phyloP scores from a whole-genome alignment of 2,329 filamentous ascomycete species.

The Microdochium bolleyi region DNA sequence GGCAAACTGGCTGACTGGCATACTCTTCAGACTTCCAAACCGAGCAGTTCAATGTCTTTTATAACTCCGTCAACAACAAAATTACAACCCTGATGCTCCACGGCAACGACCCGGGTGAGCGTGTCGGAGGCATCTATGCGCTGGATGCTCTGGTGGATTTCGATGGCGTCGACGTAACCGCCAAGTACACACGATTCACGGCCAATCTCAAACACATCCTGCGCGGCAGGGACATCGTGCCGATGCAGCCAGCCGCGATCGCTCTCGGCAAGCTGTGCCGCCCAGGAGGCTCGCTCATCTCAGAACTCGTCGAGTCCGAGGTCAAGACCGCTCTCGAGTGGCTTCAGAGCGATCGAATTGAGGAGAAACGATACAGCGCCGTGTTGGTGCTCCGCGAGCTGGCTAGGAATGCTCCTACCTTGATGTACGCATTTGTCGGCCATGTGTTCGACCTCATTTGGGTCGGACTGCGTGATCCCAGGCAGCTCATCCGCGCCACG shows the following conservation, averaged over 20 bases:
- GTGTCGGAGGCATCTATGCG: conserved; percentile 85
- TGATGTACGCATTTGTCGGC: conserved; percentile 94
- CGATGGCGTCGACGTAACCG: conserved; percentile 85
- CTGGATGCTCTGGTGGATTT: conserved; percentile 93
- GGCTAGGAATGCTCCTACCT: conserved; percentile 83
- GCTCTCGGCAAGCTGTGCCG: conserved; percentile 86
- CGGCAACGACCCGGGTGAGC: conserved; percentile 78
- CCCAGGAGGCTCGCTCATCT: conserved; percentile 87
- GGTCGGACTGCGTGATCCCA: conserved; percentile 83
- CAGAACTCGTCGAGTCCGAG: conserved; percentile 92
- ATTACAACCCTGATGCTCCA: conserved; percentile 67
- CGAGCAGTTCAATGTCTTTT: conserved; percentile 63
- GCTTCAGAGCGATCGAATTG: conserved; percentile 89
- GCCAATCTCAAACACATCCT: conserved; percentile 83
- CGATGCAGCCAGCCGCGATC: conserved; percentile 83
- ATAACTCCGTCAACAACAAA: conserved; percentile 46
- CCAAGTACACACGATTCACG: conserved; percentile 91
- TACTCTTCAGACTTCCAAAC: conserved; percentile 58
- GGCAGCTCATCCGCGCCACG: conserved; percentile 85
- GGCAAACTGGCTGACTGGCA: neutral
- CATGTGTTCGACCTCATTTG: conserved; percentile 94
- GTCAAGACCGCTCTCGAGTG: conserved; percentile 95
- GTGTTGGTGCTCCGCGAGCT: conserved; percentile 87
- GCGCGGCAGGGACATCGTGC: conserved; percentile 81
- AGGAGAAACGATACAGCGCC: conserved; percentile 87